Evolutionary conservation across 768 basidiomycete species (phyloP), one percentile per base, ranked within the genome.

Genomic region (Trametes punicea): DNA sequence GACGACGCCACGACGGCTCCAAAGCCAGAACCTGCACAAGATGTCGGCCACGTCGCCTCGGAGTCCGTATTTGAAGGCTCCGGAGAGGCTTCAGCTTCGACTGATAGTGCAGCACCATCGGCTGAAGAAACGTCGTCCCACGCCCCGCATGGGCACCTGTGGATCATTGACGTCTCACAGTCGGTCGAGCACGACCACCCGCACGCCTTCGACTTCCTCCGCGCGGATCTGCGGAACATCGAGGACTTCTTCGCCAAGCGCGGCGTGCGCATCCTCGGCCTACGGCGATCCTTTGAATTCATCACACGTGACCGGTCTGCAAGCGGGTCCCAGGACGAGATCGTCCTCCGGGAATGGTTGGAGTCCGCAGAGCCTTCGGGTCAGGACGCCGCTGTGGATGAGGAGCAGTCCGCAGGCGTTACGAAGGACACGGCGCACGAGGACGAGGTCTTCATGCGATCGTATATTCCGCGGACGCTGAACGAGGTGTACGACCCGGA

Each of bases 131-230:
- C 52, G 36, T n/a, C 51, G 20, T 6, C 42, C 3, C 27, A 44
- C 11, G 6, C 45, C 23, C 53, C 56, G 23, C 67, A 38, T 45
- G 77, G 73, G 1, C 91, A 93, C 65, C 79, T 97, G 16, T 93
- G 83, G 71, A 87, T 98, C 64, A 98, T 99, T 73, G 97, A 99
- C 70, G 97, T 99, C 56, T 97, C 95, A 1, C 97, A 99, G 69
- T 95, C 93, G 60, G 95, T 99, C 31, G 97, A 99, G 65, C 95
- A 98, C 67, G 96, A 98, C 70, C 97, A 99, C 64, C 97, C 96
- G 0, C 79, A 88, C 26, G 93, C 97, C 0, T 98, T 94, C 68
- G 96, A 99, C 71, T 99, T 99, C 73, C 79, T 99, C 33, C 86
- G 95, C 25, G 85, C 80, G 41, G 97, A 99, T 70, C 81, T 99